Percentiles rank a stretch among this genome's conserved stretches.
These are phyloP conservation scores for Verticillium isaacii DNA, from an alignment of 2,329 filamentous ascomycete species.

Conservation along the genomic window DNA sequence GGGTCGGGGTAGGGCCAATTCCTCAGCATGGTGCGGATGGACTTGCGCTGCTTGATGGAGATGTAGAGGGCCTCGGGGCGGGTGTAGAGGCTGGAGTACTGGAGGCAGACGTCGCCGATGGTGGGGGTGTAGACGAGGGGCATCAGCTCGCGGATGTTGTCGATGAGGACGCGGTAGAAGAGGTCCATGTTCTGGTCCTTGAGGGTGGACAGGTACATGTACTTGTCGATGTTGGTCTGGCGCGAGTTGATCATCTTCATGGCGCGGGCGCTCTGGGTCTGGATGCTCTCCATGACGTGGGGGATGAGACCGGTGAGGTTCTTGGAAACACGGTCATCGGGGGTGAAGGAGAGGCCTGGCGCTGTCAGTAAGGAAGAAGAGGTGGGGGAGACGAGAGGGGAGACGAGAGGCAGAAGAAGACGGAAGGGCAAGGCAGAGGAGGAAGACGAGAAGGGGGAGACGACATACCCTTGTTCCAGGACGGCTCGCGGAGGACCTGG, in stretches of 20 bases:
- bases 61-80: conserved; percentile 95
- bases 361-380: conserved; percentile 6
- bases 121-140: conserved; percentile 84
- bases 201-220: conserved; percentile 73
- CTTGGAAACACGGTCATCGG: conserved; percentile 57
- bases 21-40: conserved; percentile 78
- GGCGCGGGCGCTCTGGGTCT: conserved; percentile 59
- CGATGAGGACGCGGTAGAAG: conserved; percentile 77
- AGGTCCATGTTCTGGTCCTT: conserved; percentile 74
- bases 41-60: conserved; percentile 89
- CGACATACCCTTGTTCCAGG: conserved; percentile 60
- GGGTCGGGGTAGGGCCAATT: conserved; percentile 91
- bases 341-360: conserved; percentile 58
- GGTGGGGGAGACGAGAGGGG: neutral
- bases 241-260: conserved; percentile 71
- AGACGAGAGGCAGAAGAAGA: conserved; percentile 2
- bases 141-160: conserved; percentile 73
- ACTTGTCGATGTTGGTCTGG: conserved; percentile 71
- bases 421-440: conserved; percentile 6
- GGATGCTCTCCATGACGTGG: conserved; percentile 56
- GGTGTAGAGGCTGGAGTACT: conserved; percentile 94
- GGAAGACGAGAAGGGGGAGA: conserved; percentile 7
- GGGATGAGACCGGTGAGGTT: conserved; percentile 64
- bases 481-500: conserved; percentile 56
- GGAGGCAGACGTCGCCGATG: conserved; percentile 92